Conservation (phyloP, 2,329 filamentous ascomycete species). For the Diaporthe citri region DNA sequence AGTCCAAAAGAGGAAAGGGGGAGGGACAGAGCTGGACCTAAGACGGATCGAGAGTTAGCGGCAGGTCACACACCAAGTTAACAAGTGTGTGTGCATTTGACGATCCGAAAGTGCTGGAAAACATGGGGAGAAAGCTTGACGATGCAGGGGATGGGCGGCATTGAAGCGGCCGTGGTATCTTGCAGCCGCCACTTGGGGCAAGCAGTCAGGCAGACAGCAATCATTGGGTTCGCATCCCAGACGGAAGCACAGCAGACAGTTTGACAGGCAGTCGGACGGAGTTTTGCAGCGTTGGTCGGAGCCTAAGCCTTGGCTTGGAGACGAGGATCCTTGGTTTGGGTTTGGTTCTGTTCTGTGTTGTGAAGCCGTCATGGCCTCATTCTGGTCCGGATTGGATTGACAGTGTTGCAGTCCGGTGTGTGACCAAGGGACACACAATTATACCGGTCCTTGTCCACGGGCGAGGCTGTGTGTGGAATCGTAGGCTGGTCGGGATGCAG, state of each 20-base stretch:
- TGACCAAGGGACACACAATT: slow-evolving; percentile 12
- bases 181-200: slow-evolving; percentile 12
- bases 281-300: slow-evolving; percentile 22
- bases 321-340: not conserved
- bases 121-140: slow-evolving; percentile 1
- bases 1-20: slow-evolving; percentile 17
- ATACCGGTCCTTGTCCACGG: slow-evolving; percentile 18
- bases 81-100: slow-evolving; percentile 2
- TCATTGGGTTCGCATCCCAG: slow-evolving; percentile 11
- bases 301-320: slow-evolving; percentile 13
- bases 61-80: slow-evolving; percentile 21
- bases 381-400: not conserved
- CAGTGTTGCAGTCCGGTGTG: not conserved
- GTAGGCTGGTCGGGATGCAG: slow-evolving; percentile 28
- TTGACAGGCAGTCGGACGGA: slow-evolving; percentile 4
- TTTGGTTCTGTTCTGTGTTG: not conserved
- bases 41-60: slow-evolving; percentile 35
- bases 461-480: slow-evolving; percentile 12
- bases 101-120: slow-evolving; percentile 32
- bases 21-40: slow-evolving; percentile 22
- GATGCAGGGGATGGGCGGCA: not conserved
- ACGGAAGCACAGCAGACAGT: slow-evolving; percentile 22
- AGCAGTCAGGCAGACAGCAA: slow-evolving; percentile 3
- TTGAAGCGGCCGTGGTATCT: not conserved
- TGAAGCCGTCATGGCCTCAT: not conserved